Evolutionary conservation across 2,329 filamentous ascomycete species (phyloP), one percentile per base, ranked within the genome.

Genomic region (Colletotrichum camelliae): DNA sequence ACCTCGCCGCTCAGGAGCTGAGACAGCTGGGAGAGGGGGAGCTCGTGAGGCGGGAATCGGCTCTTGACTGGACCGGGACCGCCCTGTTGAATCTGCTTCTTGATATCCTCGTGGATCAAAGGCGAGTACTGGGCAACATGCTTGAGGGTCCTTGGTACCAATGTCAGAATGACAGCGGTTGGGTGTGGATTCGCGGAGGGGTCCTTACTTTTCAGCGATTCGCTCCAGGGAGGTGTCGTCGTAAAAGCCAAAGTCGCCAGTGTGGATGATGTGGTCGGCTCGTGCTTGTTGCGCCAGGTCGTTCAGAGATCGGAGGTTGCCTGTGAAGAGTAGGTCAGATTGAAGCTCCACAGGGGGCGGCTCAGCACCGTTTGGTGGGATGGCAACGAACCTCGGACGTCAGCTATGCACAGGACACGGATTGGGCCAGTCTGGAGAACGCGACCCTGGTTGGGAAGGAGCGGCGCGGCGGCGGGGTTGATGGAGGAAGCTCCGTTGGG

Each of bases 91-190:
- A 94, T 94, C 27, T 89, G 86, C 84, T 93, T 94, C 86, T 94
- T 94, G 77, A 93, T 88, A 29, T 91, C 87, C 83, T 98, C 96
- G 76, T 93, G 91, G 79, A 99, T 95, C 80, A 99, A 90, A 24
- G 97, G 97, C 68, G 97, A 99, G 86, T 99, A 99, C 87, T 99
- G 97, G 71, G 96, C 96, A 79, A 99, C 97, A 87, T 99, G 97
- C 87, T 98, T 98, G 67, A 99, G 90, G 27, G 97, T 99, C 89
- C 95, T 98, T 83, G 77, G 66, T 66, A 82, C 55, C 33, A 65
- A 76, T 52, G 72, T 80, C 68, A 80, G 76, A 66, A 65, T 70
- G 67, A 74, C 70, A 29, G 13, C 35, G 61, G 73, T 77, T 39
- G 58, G 35, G 60, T 64, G 13, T 68, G 39, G 64, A 31, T 15